Evolutionary conservation across 2,329 filamentous ascomycete species (phyloP), one percentile per base, ranked within the genome.

Genomic region (Exophiala viscosa): DNA sequence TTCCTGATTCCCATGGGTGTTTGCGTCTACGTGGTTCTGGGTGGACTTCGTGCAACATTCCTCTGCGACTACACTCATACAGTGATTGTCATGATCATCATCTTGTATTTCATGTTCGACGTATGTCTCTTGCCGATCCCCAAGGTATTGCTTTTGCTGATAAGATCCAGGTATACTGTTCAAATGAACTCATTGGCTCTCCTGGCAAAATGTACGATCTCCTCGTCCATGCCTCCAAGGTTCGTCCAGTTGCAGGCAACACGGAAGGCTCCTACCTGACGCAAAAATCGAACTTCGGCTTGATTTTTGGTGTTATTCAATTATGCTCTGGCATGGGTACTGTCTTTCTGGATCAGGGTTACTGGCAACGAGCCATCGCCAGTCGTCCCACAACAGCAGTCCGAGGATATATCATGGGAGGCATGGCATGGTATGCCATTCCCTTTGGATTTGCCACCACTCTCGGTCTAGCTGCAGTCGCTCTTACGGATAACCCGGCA

Each of bases 231-330:
- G 88, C 88, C 0, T 80, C 87, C 0, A 69, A 77, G 2, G 68
- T 71, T 3, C 86, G 92, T 60, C 90, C 90, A 0, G 86, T 95
- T 1, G 79, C 80, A 0, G 90, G 90, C 6, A 95, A 95, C 67
- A 78, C 83, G 0, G 79, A 83, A 5, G 90, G 90, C 11, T 89
- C 85, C 62, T 95, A 95, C 62, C 73, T 96, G n/a, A 95, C 90
- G 0, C 93, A 95, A 88, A 76, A 80, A 52, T 90, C 86, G 1
- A 81, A 80, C 52, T 84, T 91, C 61, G 90, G 90, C 3, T 87
- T 82, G 40, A 88, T 92, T 48, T 95, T 95, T 76, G 95, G 93
- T 69, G 83, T 93, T 32, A 92, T 93, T 71, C 93, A 93, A 70
- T 84, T 88, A 38, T 85, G 90, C 34, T 88, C 87, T 38, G 90